Conservation (phyloP, 768 basidiomycete genomes). For the Porpolomopsis calyptriformis region DNA sequence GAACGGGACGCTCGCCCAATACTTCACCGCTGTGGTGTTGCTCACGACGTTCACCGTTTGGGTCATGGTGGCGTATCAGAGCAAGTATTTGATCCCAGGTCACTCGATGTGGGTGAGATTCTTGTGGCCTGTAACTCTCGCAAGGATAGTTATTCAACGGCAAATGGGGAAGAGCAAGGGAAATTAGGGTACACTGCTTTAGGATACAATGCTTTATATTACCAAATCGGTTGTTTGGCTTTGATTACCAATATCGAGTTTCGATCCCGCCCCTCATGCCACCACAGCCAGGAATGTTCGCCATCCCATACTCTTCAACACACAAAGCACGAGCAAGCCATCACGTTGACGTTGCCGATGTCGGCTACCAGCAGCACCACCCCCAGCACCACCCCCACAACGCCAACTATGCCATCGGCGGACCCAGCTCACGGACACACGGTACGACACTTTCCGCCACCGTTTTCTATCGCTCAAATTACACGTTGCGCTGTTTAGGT, state of each 20-base stretch:
- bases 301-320: conserved; percentile 43
- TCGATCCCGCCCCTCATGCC: too few species aligned
- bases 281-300: conserved; percentile 60
- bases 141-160: too few species aligned
- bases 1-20: conserved; percentile 30
- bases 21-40: conserved; percentile 10
- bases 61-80: neutral
- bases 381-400: conserved; percentile 14
- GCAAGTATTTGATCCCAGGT: neutral
- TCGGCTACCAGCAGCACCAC: conserved; percentile 25
- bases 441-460: conserved; percentile 20
- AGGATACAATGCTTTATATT: too few species aligned
- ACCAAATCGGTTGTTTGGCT: too few species aligned
- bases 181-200: too few species aligned
- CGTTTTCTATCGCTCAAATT: conserved; percentile 1
- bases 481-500: conserved; percentile 7
- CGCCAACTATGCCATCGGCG: conserved; percentile 18
- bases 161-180: too few species aligned
- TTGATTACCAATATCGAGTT: too few species aligned
- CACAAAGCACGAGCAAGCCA: conserved; percentile 22
- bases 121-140: neutral
- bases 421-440: conserved; percentile 32
- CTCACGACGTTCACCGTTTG: neutral
- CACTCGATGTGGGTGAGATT: neutral
- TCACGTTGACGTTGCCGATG: conserved; percentile 22